Percentiles rank a stretch among this genome's conserved stretches.
These are phyloP conservation scores for Verticillium isaacii DNA, from an alignment of 2,329 filamentous ascomycete species.

Conservation along the genomic window DNA sequence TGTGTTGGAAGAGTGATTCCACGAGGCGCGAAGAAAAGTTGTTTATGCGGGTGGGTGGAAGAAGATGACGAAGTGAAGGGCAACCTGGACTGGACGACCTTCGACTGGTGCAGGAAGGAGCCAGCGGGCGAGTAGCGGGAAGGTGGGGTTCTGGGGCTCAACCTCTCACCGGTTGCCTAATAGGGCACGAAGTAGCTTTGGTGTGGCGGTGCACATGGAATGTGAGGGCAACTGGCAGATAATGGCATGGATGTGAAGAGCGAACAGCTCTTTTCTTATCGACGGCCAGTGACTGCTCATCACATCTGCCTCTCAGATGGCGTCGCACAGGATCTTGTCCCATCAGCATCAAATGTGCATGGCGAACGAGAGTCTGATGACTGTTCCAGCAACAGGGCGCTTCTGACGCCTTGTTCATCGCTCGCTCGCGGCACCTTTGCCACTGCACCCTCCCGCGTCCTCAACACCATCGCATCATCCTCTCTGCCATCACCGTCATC, in stretches of 20 bases:
- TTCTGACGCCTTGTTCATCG: too few species aligned
- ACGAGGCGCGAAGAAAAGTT: slow-evolving; percentile 2
- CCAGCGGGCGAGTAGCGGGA: not conserved
- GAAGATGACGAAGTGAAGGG: slow-evolving; percentile 4
- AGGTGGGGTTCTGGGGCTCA: slow-evolving; percentile 1
- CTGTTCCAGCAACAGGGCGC: too few species aligned
- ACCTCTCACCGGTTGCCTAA: not conserved
- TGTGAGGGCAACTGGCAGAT: not conserved
- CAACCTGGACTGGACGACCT: not conserved
- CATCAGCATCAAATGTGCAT: too few species aligned
- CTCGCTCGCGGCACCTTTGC: too few species aligned
- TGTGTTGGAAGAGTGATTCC: not conserved
- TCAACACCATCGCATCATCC: too few species aligned
- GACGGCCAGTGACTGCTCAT: not conserved
- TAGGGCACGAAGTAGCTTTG: not conserved
- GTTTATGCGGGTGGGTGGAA: slow-evolving; percentile 1
- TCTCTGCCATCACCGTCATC: not conserved
- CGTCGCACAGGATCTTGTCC: too few species aligned
- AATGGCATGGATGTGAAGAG: not conserved
- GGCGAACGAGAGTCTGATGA: too few species aligned
- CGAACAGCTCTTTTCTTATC: not conserved
- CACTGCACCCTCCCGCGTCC: too few species aligned
- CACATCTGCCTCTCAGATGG: not conserved
- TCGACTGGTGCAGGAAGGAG: not conserved
- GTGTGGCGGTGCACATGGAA: not conserved